Evolutionary conservation across 108 stramenopile species (phyloP).

Genomic region (Asterionellopsis glacialis): DNA sequence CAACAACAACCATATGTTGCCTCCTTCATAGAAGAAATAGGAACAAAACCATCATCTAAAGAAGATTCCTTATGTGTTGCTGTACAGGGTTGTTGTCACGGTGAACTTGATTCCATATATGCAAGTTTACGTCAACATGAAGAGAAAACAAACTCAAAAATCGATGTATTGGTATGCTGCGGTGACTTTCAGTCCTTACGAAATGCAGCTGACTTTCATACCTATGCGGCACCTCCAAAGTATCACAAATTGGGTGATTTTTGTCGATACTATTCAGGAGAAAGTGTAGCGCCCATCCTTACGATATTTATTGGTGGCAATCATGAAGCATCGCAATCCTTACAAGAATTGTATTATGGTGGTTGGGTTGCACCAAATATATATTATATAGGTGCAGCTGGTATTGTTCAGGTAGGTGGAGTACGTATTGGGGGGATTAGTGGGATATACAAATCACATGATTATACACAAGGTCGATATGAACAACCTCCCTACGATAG

Average conservation of each 20-base stretch:
- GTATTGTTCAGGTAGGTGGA: slow-evolving; percentile 81
- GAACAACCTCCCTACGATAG: slow-evolving; percentile 86
- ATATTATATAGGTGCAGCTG: slow-evolving; percentile 94
- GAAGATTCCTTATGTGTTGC: slow-evolving; percentile 39
- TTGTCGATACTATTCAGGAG: slow-evolving; percentile 90
- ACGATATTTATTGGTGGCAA: slow-evolving; percentile 98
- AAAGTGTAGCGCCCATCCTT: slow-evolving; percentile 77
- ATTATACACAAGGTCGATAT: slow-evolving; percentile 69
- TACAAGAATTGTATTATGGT: slow-evolving; percentile 94
- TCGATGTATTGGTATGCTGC: slow-evolving; percentile 95
- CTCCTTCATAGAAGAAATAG: not conserved
- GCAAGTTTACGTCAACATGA: slow-evolving; percentile 56
- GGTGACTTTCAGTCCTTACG: slow-evolving; percentile 98
- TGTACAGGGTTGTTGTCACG: slow-evolving; percentile 98
- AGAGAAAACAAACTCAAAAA: slow-evolving; percentile 19
- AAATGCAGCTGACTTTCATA: slow-evolving; percentile 76
- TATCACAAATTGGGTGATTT: slow-evolving; percentile 87
- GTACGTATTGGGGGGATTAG: slow-evolving; percentile 93
- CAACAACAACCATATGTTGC: not conserved
- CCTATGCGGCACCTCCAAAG: slow-evolving; percentile 89
- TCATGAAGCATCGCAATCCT: slow-evolving; percentile 94
- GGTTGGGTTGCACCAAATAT: slow-evolving; percentile 99
- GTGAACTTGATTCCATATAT: slow-evolving; percentile 94
- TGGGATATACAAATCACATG: slow-evolving; percentile 90
- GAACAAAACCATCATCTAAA: not conserved